Evolutionary conservation across 805 yeast species (phyloP), one percentile per base, ranked within the genome.

Genomic region (Maudiozyma pseudohumilis): DNA sequence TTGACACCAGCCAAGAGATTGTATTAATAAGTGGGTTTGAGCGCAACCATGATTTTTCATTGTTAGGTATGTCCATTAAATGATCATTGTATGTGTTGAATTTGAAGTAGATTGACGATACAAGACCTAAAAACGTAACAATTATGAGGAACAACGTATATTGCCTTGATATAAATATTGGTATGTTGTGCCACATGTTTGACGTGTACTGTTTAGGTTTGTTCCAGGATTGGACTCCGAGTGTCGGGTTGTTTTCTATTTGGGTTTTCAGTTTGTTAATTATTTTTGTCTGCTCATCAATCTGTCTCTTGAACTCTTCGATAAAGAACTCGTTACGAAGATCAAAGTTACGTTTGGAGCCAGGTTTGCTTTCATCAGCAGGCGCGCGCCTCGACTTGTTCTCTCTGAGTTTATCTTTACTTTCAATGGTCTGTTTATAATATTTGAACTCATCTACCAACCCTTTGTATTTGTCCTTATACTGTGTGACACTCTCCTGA

Each of bases 261-360:
- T 41, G 54, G n/a, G 44, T 47, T 29, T 45, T 44, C 12, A 55
- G 38, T 5, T 43, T 35, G n/a, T 38, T 32, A 15, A 58, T 56
- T 13, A 50, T 36, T 13, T 48, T 40, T 17, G 48, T 35, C 43
- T 58, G 63, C 28, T 55, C 60, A 23, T 40, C 44, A 17, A 56
- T 32, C 35, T 54, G 57, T 34, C 52, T 47, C 31, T 39, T 53
- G 29, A 56, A 46, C 40, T 56, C 61, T 13, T 47, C 44, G 6
- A 56, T 48, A 13, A 55, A 47, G 29, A 54, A 55, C 28, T 55
- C 57, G 38, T 52, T 52, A 22, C 46, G 44, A 8, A 52, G 34
- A 25, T 38, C 25, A 12, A 24, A 32, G 2, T 23, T 32, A 12
- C 19, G 18, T 21, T 10, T 7, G 15, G 13, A 20, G 3, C 6